Base-by-base conservation (phyloP, 768 basidiomycete species). In the Mycena rosella region DNA sequence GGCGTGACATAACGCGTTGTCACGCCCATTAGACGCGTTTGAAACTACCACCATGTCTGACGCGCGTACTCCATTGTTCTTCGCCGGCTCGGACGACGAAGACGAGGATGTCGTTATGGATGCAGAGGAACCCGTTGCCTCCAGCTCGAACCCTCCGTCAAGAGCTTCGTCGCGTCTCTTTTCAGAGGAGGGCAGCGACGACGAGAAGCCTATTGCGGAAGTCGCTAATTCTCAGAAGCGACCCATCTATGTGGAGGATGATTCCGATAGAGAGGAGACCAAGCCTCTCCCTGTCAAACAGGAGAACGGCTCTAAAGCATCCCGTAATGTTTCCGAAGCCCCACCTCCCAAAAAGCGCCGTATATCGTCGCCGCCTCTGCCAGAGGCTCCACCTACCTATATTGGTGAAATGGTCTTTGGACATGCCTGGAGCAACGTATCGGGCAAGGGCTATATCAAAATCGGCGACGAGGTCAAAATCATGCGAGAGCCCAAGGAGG, bases 341-440 rank as follows among this genome's bases (percentile, higher is more conserved):
- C 81, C 81, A 10, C 86, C 87, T 1, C 62, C 78, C 1, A 92
- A 92, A 77, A 89, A 82, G 72, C 84, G 86, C 27, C 88, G 87
- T 17, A 65, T 86, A 32, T 86, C 83, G 1, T 74, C 76, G 47
- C 71, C 77, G 18, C 44, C 68, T 52, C 70, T 57, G 15, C 63
- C 63, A 56, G 48, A 62, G 24, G 68, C 72, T 65, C 69, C 64
- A 15, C 81, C 83, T 1, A 81, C 77, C 14, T 94, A 91, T 73
- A 71, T 94, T 29, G 93, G 93, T 14, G 90, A 89, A 54, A 82
- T 93, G 55, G 67, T 93, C 13, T 85, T 93, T 26, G 84, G 86
- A 24, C 90, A 92, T 72, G 93, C 91, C 13, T 94, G 91, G 91
- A 92, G 91, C 69, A 94, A 89, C 44, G 90, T 86, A 17, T 90